Evolutionary conservation across 345 rosid species (phyloP).

Genomic region (Bruguiera gymnorhiza): DNA sequence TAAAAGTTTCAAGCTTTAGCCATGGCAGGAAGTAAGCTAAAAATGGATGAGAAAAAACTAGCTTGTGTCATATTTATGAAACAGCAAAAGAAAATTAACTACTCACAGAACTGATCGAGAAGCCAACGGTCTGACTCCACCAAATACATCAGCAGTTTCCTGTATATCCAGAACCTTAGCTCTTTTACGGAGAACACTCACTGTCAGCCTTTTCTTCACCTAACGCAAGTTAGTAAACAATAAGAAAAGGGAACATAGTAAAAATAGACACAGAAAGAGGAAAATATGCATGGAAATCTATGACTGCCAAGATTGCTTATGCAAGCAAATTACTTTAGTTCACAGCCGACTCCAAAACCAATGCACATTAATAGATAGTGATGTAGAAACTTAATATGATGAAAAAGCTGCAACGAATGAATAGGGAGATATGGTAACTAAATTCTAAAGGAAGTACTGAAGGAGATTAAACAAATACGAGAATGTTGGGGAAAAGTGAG

Average conservation of each 20-base stretch:
- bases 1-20: conserved; percentile 5
- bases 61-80: not conserved
- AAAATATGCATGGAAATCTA: not conserved
- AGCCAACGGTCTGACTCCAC: conserved; percentile 53
- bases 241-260: not conserved
- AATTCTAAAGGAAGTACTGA: not conserved
- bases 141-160: conserved; percentile 43
- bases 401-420: not conserved
- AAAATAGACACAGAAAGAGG: not conserved
- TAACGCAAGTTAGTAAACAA: conserved; percentile 27
- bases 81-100: not conserved
- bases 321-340: not conserved
- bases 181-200: conserved; percentile 41
- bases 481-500: no score
- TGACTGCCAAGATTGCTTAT: not conserved
- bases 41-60: no score
- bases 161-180: conserved; percentile 40
- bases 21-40: not conserved
- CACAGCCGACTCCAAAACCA: not conserved
- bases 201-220: conserved; percentile 48
- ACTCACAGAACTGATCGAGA: conserved; percentile 51
- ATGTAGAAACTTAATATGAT: not conserved
- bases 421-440: no score
- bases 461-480: not conserved
- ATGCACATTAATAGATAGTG: not conserved